Evolutionary conservation across 1,284 basidiomycete species (phyloP), one percentile per base, ranked within the genome.

Genomic region (Ustilago sp.): DNA sequence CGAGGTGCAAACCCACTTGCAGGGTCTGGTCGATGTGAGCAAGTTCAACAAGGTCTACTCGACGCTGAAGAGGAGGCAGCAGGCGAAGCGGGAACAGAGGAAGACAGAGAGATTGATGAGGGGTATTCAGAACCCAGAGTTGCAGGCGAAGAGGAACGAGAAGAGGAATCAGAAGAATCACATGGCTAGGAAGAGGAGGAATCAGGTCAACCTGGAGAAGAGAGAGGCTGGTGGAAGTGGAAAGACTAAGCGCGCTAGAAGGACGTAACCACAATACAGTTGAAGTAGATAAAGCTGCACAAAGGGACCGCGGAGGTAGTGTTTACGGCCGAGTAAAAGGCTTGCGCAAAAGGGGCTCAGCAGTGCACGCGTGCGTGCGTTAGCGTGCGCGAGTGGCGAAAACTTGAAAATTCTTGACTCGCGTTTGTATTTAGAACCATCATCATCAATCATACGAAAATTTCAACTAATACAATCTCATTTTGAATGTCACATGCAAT

Each of bases 1-100:
- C 13, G 95, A 99, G 86, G 88, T 99, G 12, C 92, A 94, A 81
- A 93, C 95, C 64, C 90, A 98, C 17, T 88, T 99, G 0, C 95
- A 95, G 83, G 86, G 87, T 52, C 94, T 94, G 88, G 92, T 97
- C 41, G 95, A 95, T 32, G 90, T 91, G 13, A 92, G 92, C 1
- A 90, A 89, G 63, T 99, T 97, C 87, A 90, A 94, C 3, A 86
- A 86, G 19, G 89, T 90, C 0, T 98, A 97, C 88, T 93, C 91
- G 76, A 89, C 89, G 62, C 92, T 98, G 61, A 90, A 94, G 45
- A 91, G 94, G 82, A 88, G 89, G 36, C 90, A 91, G 1, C 87
- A 91, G 35, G 89, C 89, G 39, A 90, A 93, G 39, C 89, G 93
- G 60, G 89, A 91, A 63, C 92, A 93, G 60, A 88, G 96, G 35